Evolutionary conservation across 2,329 filamentous ascomycete species (phyloP).

Genomic region (Penicillium sp.): DNA sequence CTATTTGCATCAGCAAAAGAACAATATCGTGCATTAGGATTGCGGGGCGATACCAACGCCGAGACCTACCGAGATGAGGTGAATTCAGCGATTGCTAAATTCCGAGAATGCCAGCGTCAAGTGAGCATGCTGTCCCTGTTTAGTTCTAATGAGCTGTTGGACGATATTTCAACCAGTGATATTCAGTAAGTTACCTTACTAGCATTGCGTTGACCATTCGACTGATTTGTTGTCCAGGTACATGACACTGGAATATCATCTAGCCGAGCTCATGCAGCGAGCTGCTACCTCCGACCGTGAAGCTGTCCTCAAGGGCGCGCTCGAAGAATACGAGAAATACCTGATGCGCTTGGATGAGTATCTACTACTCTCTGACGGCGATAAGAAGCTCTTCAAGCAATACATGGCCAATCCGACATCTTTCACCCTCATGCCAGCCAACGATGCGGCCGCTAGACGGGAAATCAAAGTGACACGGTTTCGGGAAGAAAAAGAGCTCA

Average conservation of each 20-base stretch:
- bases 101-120: slow-evolving; percentile 69
- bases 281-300: slow-evolving; percentile 63
- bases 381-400: slow-evolving; percentile 67
- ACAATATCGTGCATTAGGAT: slow-evolving; percentile 58
- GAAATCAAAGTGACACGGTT: slow-evolving; percentile 85
- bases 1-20: slow-evolving; percentile 57
- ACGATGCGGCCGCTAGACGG: slow-evolving; percentile 66
- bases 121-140: slow-evolving; percentile 75
- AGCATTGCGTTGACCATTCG: not conserved
- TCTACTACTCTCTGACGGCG: slow-evolving; percentile 62
- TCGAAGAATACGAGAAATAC: slow-evolving; percentile 73
- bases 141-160: slow-evolving; percentile 82
- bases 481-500: slow-evolving; percentile 79
- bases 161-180: slow-evolving; percentile 82
- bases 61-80: slow-evolving; percentile 67
- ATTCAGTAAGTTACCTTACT: slow-evolving; percentile 59
- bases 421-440: slow-evolving; percentile 69
- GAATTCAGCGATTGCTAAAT: slow-evolving; percentile 63
- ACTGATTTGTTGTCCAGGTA: slow-evolving; percentile 52
- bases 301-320: slow-evolving; percentile 59
- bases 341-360: slow-evolving; percentile 76
- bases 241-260: slow-evolving; percentile 71
- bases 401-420: slow-evolving; percentile 69
- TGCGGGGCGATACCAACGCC: slow-evolving; percentile 63
- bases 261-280: slow-evolving; percentile 76